phyloP scores from a whole-genome alignment of 139 green algal genomes.

The Deuterostichococcus epilithicus region DNA sequence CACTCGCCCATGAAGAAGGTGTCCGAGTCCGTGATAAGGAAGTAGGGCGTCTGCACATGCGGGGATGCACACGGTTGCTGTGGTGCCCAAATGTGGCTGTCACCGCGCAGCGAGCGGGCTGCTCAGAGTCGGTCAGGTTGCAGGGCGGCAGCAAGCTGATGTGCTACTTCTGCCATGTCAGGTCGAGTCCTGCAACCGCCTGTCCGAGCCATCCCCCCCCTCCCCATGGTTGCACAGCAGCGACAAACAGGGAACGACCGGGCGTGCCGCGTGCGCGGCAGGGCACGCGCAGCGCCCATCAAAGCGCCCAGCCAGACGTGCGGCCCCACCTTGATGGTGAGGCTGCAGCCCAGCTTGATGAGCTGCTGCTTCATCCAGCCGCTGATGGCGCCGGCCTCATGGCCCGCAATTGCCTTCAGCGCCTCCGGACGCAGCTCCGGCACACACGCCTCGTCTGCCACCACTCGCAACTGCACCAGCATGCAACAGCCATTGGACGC shows the following conservation, averaged over 20 bases:
- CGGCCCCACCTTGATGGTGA: not conserved
- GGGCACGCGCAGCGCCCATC: no score
- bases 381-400: not conserved
- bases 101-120: no score
- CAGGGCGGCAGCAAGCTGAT: no score
- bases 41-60: not conserved
- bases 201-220: no score
- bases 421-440: not conserved
- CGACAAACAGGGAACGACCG: no score
- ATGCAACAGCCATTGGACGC: not conserved
- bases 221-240: no score
- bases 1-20: not conserved
- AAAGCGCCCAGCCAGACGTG: no score
- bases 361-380: constrained; percentile 3
- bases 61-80: not conserved
- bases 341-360: not conserved
- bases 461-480: not conserved
- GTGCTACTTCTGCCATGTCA: no score
- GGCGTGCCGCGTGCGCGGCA: no score
- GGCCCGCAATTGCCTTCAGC: not conserved
- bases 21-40: not conserved
- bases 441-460: not conserved
- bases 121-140: no score
- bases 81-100: not conserved
- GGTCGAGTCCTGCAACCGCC: no score